Base-by-base conservation (phyloP, 1,139 yeast genomes). In the Cylindricascospora bacillispora region DNA sequence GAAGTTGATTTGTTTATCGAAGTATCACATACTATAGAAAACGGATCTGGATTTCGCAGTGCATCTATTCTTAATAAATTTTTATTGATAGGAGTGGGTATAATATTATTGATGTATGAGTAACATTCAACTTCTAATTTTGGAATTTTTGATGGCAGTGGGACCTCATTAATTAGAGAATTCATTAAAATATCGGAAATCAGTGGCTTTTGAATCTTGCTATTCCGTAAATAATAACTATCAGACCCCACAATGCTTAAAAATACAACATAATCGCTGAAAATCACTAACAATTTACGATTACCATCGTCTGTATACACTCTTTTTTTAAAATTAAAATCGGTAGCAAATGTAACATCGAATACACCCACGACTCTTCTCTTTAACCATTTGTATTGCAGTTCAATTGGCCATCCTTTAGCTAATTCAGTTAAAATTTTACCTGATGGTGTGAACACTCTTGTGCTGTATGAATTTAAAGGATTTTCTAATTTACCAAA, bases 361-460 rank as follows among this genome's bases (percentile, higher is more conserved):
- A 73, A 78, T 1, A 85, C 76, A 0, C 92, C 80, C 13, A 86
- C 85, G 3, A 86, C 89, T 38, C 92, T 68, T 35, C 97, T 65
- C 18, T 77, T 67, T 15, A 83, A 54, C 95, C 95, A 85, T 15
- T 93, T 94, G 46, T 76, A 77, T 42, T 82, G 93, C 16, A 86
- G 62, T 43, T 79, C 86, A 0, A 71, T 59, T 0, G 97, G 97
- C 95, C 95, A 86, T 14, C 73, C 73, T 6, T 70, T 63, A 5
- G 95, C 93, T 15, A 85, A 54, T 45, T 83, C 95, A 0, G 93
- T 77, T 26, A 86, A 58, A 2, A 86, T 67, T 49, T 82, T 83
- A 0, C 95, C 97, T 0, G 94, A 77, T 1, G 95, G 94, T 0
- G 95, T 85, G 49, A 85, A 82, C 0, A 83, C 73, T 37, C 95